Evolutionary conservation across 2,329 filamentous ascomycete species (phyloP).

Genomic region (Nemania diffusa): DNA sequence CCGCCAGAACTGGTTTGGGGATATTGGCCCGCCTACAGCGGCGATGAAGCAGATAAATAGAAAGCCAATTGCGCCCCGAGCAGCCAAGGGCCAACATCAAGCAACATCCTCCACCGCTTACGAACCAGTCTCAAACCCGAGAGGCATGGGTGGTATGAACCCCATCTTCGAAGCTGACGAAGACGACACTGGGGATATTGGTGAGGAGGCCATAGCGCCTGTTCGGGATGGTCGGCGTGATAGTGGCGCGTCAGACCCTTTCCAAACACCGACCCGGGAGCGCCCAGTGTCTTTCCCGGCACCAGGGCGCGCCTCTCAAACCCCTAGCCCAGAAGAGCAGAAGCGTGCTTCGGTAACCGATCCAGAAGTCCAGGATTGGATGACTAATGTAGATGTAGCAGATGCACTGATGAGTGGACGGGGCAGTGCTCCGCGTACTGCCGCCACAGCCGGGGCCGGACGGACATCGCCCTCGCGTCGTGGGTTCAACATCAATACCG

Average conservation of each 20-base stretch:
- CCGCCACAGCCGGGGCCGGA: slow-evolving; percentile 28
- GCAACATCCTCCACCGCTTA: slow-evolving; percentile 47
- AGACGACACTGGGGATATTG: slow-evolving; percentile 55
- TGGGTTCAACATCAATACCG: slow-evolving; percentile 35
- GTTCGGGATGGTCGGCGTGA: slow-evolving; percentile 37
- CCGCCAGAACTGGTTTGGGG: slow-evolving; percentile 44
- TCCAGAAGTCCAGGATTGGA: slow-evolving; percentile 68
- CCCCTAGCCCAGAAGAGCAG: slow-evolving; percentile 56
- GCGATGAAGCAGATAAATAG: slow-evolving; percentile 38
- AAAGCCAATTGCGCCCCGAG: slow-evolving; percentile 45
- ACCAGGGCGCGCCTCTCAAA: slow-evolving; percentile 50
- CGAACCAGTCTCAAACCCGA: slow-evolving; percentile 44
- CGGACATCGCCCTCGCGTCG: slow-evolving; percentile 35
- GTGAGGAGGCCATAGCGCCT: slow-evolving; percentile 45
- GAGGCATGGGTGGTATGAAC: slow-evolving; percentile 59
- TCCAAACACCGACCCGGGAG: slow-evolving; percentile 57
- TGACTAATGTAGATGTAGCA: slow-evolving; percentile 64
- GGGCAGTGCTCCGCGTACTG: slow-evolving; percentile 51
- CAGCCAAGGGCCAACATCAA: slow-evolving; percentile 53
- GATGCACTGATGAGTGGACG: slow-evolving; percentile 62
- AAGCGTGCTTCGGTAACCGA: slow-evolving; percentile 51
- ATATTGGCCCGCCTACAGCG: slow-evolving; percentile 30
- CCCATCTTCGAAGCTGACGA: slow-evolving; percentile 70
- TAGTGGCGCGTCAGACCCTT: slow-evolving; percentile 57
- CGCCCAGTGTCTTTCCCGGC: slow-evolving; percentile 45